phyloP scores from a whole-genome alignment of 176 grass and related monocot species.

The Miscanthus lutarioriparius region DNA sequence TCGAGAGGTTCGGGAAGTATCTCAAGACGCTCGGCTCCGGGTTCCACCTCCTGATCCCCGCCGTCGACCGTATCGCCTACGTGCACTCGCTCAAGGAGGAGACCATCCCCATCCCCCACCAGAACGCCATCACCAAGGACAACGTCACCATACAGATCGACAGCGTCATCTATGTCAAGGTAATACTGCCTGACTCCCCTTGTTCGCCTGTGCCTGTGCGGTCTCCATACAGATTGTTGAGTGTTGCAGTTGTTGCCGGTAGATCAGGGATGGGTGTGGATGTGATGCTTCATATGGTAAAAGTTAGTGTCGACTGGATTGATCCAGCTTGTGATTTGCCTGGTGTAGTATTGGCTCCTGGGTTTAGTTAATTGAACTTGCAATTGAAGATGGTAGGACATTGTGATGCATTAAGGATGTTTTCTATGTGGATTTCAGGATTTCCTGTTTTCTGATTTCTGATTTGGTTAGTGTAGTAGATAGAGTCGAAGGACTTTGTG shows the following conservation, averaged over 20 bases:
- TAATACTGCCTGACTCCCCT: background rate
- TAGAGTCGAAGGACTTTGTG: background rate
- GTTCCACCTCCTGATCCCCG: slow-evolving; percentile 76
- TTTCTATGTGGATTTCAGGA: background rate
- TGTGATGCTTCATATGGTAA: background rate
- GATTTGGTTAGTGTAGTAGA: background rate
- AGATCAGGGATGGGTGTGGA: background rate
- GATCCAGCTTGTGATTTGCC: background rate
- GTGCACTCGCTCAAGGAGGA: slow-evolving; percentile 99
- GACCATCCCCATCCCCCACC: slow-evolving; percentile 88
- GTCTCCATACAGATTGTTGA: background rate
- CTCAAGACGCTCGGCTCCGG: slow-evolving; percentile 76
- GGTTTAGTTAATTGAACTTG: background rate
- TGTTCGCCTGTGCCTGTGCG: background rate
- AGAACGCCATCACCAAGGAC: slow-evolving; percentile 94
- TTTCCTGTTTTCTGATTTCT: background rate
- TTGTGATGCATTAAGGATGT: background rate
- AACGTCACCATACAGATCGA: slow-evolving; percentile 93
- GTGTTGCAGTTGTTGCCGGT: background rate
- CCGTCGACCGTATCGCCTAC: slow-evolving; percentile 84
- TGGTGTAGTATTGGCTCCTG: background rate
- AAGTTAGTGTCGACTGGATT: background rate
- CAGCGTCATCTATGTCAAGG: slow-evolving; percentile 92
- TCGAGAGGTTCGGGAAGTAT: slow-evolving; percentile 91
- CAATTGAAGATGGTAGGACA: background rate